phyloP scores from a whole-genome alignment of 2,329 filamentous ascomycete species.

The Capronia americana region DNA sequence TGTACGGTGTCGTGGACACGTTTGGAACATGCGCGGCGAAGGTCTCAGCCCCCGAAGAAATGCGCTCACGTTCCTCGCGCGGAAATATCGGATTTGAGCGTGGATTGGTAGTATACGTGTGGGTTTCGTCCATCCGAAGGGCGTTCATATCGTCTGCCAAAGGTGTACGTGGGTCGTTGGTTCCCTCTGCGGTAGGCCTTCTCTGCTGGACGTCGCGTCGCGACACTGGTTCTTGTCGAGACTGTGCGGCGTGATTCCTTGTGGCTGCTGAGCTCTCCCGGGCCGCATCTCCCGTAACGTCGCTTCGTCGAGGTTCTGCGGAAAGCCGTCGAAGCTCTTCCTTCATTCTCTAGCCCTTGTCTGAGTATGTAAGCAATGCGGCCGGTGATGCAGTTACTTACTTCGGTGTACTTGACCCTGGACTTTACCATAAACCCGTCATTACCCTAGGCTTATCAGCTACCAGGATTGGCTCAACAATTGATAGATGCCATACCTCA shows the following conservation, averaged over 20 bases:
- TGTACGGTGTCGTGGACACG: neutral
- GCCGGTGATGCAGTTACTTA: neutral
- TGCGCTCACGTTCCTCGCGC: neutral
- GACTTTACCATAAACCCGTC: neutral
- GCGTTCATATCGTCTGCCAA: neutral
- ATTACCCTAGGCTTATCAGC: neutral
- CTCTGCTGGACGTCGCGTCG: neutral
- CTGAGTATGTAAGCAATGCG: neutral
- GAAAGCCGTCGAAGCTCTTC: conserved; percentile 1
- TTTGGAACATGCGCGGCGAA: neutral
- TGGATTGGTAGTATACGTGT: neutral
- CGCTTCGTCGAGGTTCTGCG: neutral
- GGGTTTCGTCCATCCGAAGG: neutral
- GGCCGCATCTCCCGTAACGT: neutral
- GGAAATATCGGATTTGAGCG: neutral
- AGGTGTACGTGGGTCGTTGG: neutral
- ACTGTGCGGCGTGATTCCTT: neutral
- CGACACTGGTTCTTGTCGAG: neutral
- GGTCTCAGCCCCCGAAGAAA: neutral
- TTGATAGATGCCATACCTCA: neutral
- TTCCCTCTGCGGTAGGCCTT: neutral
- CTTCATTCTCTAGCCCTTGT: neutral
- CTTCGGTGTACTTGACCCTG: neutral
- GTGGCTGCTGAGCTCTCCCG: neutral
- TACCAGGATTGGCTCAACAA: neutral